A percentile compares a stretch with the other conserved stretches of the same genome.
Conservation (phyloP, 768 basidiomycete genomes). For the Leucosporidium scottii region DNA sequence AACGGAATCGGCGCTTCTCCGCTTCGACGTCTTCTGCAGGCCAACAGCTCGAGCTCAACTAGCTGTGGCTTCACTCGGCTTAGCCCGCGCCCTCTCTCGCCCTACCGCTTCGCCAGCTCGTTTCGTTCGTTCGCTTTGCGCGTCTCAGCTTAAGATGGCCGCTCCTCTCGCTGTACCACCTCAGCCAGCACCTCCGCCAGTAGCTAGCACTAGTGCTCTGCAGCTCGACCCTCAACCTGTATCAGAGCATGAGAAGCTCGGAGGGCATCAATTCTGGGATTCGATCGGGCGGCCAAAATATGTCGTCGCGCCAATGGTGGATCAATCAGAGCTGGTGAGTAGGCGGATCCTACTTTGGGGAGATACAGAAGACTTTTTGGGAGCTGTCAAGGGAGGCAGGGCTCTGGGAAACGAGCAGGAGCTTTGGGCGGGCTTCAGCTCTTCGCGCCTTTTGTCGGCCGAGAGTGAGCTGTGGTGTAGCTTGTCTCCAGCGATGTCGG, state of each 20-base stretch:
- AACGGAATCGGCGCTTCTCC: no score
- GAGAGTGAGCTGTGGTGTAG: not conserved
- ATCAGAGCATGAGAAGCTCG: constrained; percentile 25
- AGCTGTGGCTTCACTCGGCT: no score
- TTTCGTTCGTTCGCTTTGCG: no score
- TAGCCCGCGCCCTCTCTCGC: no score
- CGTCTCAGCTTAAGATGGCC: no score
- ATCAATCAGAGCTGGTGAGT: constrained; percentile 89
- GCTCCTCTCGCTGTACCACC: no score
- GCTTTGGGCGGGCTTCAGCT: not conserved
- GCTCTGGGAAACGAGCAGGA: not conserved
- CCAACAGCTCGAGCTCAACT: no score
- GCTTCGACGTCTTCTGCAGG: no score
- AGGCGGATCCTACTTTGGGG: not conserved
- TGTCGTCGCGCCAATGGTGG: constrained; percentile 97
- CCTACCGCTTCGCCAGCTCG: no score
- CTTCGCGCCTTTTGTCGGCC: not conserved
- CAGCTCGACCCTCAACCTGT: constrained; percentile 24
- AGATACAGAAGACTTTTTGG: not conserved
- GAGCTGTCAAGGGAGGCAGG: not conserved
- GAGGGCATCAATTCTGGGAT: constrained; percentile 17
- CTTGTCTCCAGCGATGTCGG: not conserved
- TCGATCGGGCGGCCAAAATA: constrained; percentile 74
- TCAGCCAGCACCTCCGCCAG: no score
- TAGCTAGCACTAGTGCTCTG: constrained; percentile 8